Percentiles rank a stretch among this genome's conserved stretches.
Evolutionary conservation across 73 alveolate genomes (phyloP).

Genomic region (Diophrys appendiculata): DNA sequence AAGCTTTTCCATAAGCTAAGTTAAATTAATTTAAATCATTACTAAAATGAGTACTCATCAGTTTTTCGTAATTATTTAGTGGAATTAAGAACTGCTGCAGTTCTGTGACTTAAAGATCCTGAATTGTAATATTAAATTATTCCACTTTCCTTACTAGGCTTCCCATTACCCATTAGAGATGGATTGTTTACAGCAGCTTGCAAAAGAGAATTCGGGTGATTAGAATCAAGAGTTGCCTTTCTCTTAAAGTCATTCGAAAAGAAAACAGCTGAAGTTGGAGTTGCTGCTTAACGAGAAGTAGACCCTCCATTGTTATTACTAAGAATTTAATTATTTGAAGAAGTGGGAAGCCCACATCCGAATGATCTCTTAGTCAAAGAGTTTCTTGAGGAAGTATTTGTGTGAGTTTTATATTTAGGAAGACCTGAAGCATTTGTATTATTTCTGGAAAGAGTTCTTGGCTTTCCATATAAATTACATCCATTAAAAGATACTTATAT

Average conservation of each 20-base stretch:
- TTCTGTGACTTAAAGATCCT: no score
- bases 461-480: no score
- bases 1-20: no score
- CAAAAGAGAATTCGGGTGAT: not conserved
- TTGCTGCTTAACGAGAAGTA: not conserved
- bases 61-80: no score
- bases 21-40: no score
- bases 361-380: not conserved
- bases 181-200: not conserved
- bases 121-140: no score
- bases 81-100: no score
- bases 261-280: not conserved
- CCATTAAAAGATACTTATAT: not conserved
- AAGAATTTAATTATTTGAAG: no score
- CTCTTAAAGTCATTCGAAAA: not conserved
- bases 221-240: not conserved
- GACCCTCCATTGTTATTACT: no score
- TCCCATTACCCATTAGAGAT: not conserved
- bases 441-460: not conserved
- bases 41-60: no score
- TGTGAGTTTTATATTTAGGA: not conserved
- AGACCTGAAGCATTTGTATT: not conserved
- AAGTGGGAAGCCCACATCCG: not conserved
- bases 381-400: not conserved
- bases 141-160: no score